Percentiles rank a stretch among this genome's conserved stretches.
These are phyloP conservation scores for Ballota nigra DNA, from an alignment of 257 asterid genomes.

Conservation along the genomic window DNA sequence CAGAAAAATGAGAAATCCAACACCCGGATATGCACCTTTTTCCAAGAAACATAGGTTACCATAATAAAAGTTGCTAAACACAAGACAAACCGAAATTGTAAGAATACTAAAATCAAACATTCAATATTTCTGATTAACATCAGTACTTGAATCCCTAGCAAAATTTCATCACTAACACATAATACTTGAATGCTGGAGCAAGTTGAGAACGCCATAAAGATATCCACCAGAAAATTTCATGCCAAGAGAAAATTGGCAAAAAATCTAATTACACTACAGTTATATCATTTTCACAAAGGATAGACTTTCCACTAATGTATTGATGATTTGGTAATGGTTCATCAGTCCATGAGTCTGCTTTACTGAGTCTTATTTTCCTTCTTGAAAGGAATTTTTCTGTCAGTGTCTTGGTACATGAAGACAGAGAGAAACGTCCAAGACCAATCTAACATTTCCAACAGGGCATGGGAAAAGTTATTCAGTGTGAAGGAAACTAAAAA, in stretches of 20 bases:
- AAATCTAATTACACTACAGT: neutral
- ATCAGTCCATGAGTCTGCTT: neutral
- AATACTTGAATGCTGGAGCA: neutral
- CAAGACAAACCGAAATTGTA: neutral
- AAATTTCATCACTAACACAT: neutral
- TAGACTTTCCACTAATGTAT: neutral
- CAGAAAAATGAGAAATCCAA: neutral
- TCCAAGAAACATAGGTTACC: too few species aligned
- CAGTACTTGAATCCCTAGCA: neutral
- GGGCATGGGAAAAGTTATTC: neutral
- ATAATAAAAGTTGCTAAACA: neutral
- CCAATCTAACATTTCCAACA: neutral
- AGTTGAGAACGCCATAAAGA: neutral
- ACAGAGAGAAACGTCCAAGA: neutral
- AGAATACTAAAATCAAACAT: neutral
- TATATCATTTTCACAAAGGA: neutral
- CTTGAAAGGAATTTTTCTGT: neutral
- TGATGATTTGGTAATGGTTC: neutral
- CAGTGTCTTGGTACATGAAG: neutral
- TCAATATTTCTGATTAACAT: neutral
- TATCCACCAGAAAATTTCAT: neutral
- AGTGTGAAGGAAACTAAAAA: neutral
- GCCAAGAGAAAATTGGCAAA: neutral
- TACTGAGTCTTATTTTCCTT: neutral
- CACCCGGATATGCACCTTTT: neutral